A percentile compares a stretch with the other conserved stretches of the same genome.
These are phyloP conservation scores for Westerdykella aurantiaca DNA, from an alignment of 2,329 filamentous ascomycete species.

Conservation along the genomic window DNA sequence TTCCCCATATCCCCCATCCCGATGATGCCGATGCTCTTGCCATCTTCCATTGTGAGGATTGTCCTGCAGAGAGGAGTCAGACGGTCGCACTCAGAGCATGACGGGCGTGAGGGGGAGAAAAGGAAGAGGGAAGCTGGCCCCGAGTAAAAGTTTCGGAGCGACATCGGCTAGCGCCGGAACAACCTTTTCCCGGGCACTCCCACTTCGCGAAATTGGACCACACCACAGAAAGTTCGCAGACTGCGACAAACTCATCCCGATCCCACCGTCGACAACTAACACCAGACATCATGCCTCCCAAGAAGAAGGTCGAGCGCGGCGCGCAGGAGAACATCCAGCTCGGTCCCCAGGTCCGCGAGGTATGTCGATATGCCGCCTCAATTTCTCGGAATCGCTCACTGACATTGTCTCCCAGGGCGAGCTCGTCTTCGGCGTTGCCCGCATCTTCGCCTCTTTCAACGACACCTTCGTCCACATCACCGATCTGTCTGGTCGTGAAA, in stretches of 20 bases:
- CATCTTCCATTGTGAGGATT: constrained; percentile 47
- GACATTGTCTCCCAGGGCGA: constrained; percentile 56
- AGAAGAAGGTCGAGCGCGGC: constrained; percentile 76
- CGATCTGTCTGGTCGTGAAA: constrained; percentile 98
- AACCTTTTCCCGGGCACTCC: constrained; percentile 7
- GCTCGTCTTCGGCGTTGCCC: constrained; percentile 95
- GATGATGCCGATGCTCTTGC: constrained; percentile 82
- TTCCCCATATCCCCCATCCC: constrained; percentile 99
- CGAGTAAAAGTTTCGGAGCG: constrained; percentile 12
- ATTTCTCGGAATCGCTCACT: constrained; percentile 13
- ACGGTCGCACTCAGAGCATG: constrained; percentile 28
- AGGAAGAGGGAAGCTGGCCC: constrained; percentile 9
- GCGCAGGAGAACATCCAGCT: constrained; percentile 88
- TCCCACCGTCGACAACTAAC: constrained; percentile 17
- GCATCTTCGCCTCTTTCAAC: constrained; percentile 83
- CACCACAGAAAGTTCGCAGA: background rate
- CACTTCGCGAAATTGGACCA: constrained; percentile 1
- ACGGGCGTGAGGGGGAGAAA: constrained; percentile 8
- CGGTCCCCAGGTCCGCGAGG: constrained; percentile 93
- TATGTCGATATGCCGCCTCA: constrained; percentile 24
- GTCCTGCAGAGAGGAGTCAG: constrained; percentile 10
- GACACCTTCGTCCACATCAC: constrained; percentile 83
- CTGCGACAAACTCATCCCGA: constrained; percentile 13
- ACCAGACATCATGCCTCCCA: constrained; percentile 65
- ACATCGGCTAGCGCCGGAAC: constrained; percentile 12